Percentiles rank a stretch among this genome's conserved stretches.
These are phyloP conservation scores for Ascoidea asiatica DNA, from an alignment of 805 yeast genomes.

Conservation along the genomic window DNA sequence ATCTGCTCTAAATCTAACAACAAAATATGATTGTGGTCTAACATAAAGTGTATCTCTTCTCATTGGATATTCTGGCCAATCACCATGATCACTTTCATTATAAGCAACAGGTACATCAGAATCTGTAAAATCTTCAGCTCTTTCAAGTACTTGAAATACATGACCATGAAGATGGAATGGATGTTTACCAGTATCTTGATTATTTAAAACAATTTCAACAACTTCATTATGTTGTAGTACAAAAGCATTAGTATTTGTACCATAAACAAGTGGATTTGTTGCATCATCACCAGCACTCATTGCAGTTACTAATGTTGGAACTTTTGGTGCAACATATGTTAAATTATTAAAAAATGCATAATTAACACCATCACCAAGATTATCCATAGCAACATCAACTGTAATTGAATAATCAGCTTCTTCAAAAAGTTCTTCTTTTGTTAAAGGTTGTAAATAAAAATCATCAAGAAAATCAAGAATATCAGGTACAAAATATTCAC, in stretches of 20 bases:
- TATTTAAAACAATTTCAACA: slow-evolving; percentile 74
- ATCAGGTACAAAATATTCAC: slow-evolving; percentile 15
- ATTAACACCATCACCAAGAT: slow-evolving; percentile 75
- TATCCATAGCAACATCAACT: slow-evolving; percentile 73
- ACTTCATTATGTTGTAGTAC: slow-evolving; percentile 44
- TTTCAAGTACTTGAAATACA: slow-evolving; percentile 65
- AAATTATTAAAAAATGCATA: slow-evolving; percentile 94
- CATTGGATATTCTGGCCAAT: slow-evolving; percentile 66
- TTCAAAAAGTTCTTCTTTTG: slow-evolving; percentile 37
- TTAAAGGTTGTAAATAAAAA: slow-evolving; percentile 54
- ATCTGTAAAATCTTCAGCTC: slow-evolving; percentile 46
- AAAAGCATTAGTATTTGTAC: slow-evolving; percentile 65
- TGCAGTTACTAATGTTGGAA: slow-evolving; percentile 76
- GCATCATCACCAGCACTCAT: slow-evolving; percentile 54
- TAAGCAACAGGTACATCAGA: slow-evolving; percentile 42
- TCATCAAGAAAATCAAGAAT: slow-evolving; percentile 47
- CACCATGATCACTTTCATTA: slow-evolving; percentile 34
- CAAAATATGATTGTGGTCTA: slow-evolving; percentile 74
- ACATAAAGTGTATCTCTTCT: slow-evolving; percentile 73
- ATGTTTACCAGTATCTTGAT: slow-evolving; percentile 82
- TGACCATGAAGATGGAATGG: slow-evolving; percentile 96
- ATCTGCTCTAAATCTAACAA: slow-evolving; percentile 76
- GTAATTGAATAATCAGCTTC: slow-evolving; percentile 59
- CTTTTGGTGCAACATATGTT: slow-evolving; percentile 67
- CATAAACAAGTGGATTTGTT: slow-evolving; percentile 43